phyloP scores from a whole-genome alignment of 2,329 filamentous ascomycete species.

The Parastagonospora nodorum region DNA sequence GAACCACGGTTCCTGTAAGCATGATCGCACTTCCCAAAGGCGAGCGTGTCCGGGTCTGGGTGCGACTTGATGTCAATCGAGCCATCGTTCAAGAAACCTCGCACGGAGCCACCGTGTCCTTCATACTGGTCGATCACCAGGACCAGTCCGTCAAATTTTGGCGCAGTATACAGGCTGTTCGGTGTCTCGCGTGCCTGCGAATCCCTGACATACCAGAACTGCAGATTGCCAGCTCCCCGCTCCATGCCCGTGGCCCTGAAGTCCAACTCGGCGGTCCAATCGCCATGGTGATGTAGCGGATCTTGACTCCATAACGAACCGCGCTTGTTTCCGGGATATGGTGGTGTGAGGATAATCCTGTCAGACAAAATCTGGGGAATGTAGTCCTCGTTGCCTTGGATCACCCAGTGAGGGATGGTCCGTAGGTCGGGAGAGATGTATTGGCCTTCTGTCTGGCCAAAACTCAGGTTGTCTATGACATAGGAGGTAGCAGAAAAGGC shows the following conservation, averaged over 20 bases:
- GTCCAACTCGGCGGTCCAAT: conserved; percentile 83
- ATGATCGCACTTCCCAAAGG: conserved; percentile 92
- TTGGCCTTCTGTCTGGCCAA: conserved; percentile 67
- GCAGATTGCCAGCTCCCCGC: conserved; percentile 83
- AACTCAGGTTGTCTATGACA: conserved; percentile 75
- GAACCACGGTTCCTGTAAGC: conserved; percentile 89
- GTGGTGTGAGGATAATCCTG: conserved; percentile 88
- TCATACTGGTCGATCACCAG: conserved; percentile 85
- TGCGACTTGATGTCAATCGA: conserved; percentile 77
- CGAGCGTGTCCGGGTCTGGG: conserved; percentile 77
- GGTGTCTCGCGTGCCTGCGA: conserved; percentile 69
- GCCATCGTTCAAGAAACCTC: conserved; percentile 94
- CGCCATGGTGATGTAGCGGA: conserved; percentile 60
- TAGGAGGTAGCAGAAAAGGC: conserved; percentile 62
- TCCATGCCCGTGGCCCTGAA: conserved; percentile 89
- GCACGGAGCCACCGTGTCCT: conserved; percentile 76
- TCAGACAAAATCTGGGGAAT: conserved; percentile 74
- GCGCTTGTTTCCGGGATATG: conserved; percentile 82
- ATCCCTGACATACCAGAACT: conserved; percentile 85
- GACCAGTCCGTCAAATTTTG: conserved; percentile 86
- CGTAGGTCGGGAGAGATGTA: conserved; percentile 69
- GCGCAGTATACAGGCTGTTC: conserved; percentile 81
- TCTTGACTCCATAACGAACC: conserved; percentile 80
- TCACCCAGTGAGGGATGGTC: conserved; percentile 61
- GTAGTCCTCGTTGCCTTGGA: conserved; percentile 59